Evolutionary conservation across 2,329 filamentous ascomycete species (phyloP), one percentile per base, ranked within the genome.

Genomic region (Elsinoe batatas): DNA sequence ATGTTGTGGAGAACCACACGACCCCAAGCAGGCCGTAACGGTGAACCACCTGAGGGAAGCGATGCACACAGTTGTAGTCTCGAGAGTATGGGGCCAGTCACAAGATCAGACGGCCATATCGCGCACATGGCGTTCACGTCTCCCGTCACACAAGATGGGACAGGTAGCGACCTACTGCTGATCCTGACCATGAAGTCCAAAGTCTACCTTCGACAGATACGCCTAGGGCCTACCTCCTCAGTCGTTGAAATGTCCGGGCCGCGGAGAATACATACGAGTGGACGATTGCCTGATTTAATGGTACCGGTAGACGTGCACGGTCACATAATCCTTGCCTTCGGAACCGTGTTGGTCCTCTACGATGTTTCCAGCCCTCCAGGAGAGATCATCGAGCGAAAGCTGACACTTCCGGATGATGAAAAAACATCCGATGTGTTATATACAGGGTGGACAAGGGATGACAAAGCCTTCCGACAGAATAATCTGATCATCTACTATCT

Each of bases 101-200:
- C 71, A 26, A 56, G 64, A 8, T 74, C 89, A 6, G 79, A 83
- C 6, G 90, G 88, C 1, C 76, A 84, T n/a, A 88, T 97, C 56
- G 77, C 91, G 63, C 87, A 88, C 62, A 84, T 96, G 76, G 86
- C 90, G 18, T 98, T 97, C 61, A 37, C 22, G 44, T 6, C 4
- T 5, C 10, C 44, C 26, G 12, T 7, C 13, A 35, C 36, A 38
- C 36, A 17, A 12, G 30, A 18, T 35, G 26, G 12, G 6, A 10
- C n/a, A n/a, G 26, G 11, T 33, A 26, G 13, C 5, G 30, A 33
- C 15, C 33, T 51, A 11, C 47, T 51, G 13, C 11, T 38, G 18
- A 4, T 51, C 15, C 32, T 37, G 30, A 18, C 20, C 47, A 51
- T 51, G 15, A 51, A 51, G 15, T 33, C 47, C 3, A 51, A 38